Evolutionary conservation across 1,284 basidiomycete genomes (phyloP).

Genomic region (Fomitopsis pinicola): DNA sequence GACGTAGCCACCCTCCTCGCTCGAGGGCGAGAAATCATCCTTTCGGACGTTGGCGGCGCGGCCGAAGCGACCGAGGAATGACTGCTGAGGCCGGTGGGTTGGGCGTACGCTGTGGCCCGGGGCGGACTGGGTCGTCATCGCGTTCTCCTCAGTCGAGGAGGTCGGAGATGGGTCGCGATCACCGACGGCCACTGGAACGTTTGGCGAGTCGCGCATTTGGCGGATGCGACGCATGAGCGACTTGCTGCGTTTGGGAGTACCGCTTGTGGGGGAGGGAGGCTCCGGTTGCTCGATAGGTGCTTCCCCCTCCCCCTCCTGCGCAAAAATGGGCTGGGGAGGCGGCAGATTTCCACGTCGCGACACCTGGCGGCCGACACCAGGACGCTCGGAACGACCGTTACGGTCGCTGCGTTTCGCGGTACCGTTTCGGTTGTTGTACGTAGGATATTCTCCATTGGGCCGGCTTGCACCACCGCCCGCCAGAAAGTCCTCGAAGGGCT

Average conservation of each 20-base stretch:
- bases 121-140: constrained; percentile 11
- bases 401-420: constrained; percentile 12
- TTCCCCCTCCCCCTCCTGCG: constrained; percentile 46
- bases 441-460: constrained; percentile 23
- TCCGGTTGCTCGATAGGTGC: constrained; percentile 26
- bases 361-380: constrained; percentile 18
- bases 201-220: constrained; percentile 78
- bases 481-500: constrained; percentile 83
- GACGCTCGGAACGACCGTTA: constrained; percentile 26
- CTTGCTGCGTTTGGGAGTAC: constrained; percentile 62
- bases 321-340: constrained; percentile 77
- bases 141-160: constrained; percentile 36
- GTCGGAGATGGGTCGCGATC: constrained; percentile 44
- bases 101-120: constrained; percentile 36
- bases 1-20: constrained; percentile 53
- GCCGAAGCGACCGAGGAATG: constrained; percentile 69
- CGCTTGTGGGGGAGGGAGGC: constrained; percentile 31
- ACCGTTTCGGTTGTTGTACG: constrained; percentile 10
- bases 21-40: constrained; percentile 35
- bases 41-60: constrained; percentile 24
- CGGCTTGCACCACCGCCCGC: constrained; percentile 58
- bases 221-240: constrained; percentile 82
- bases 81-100: constrained; percentile 65
- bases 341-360: constrained; percentile 43
- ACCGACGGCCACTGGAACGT: constrained; percentile 61